Evolutionary conservation across 495 filamentous ascomycete species (phyloP), one percentile per base, ranked within the genome.

Genomic region (Aspergillus ostianus): DNA sequence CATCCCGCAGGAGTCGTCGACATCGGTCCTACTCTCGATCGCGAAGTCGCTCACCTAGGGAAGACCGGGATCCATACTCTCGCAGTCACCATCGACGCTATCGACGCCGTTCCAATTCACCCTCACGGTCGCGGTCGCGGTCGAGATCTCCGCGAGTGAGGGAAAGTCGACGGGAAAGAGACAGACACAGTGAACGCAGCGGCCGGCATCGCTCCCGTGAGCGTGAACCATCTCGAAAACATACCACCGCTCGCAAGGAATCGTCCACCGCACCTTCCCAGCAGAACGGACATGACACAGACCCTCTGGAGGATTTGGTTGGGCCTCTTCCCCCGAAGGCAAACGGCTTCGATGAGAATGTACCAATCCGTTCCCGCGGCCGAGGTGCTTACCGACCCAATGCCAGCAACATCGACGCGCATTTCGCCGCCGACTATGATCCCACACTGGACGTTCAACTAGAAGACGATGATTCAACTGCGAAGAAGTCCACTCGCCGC

Each of bases 351-450:
- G 51, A 56, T n/a, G 53, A 60, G 15, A 51, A 58, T 26, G 56
- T 55, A 3, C 68, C 75, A 20, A 67, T 90, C 30, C 80, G 77
- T 23, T 77, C 82, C 41, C 88, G 92, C n/a, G 94, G 94, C 4
- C 84, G 94, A n/a, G 92, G 93, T 26, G 76, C 80, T 21, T 80
- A 81, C 59, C 78, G 72, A 36, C 66, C 72, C 30, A 72, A 67
- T 19, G 75, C 81, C 19, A 87, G 88, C 49, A 86, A 80, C 10
- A 94, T 97, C 62, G 93, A 97, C 62, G 73, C 82, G 12, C 90
- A 90, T 52, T 98, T 97, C 68, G 82, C 85, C 0, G 67, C 82
- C 0, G 79, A 82, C 65, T 97, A 97, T 70, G 87, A 98, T 60
- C 93, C 93, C 0, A 73, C 77, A 1, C 70, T 77, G 2, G 94